Evolutionary conservation across 106 monocot species (phyloP), one percentile per base, ranked within the genome.

Genomic region (Posidonia australis): DNA sequence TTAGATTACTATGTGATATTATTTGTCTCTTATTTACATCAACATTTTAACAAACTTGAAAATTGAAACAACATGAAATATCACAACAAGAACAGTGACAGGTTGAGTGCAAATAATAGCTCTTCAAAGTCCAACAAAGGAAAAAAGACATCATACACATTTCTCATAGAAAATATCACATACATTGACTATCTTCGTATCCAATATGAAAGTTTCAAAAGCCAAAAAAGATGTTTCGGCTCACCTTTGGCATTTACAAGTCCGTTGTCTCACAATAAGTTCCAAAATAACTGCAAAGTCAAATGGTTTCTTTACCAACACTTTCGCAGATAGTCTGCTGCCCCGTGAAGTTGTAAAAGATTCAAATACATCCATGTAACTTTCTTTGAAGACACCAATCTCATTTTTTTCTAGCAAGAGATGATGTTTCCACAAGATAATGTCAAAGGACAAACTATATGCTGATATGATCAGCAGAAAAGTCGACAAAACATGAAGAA

Each of bases 201-300:
- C 36, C 2, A 36, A 36, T 36, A 36, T 7, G 7, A 36, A 36
- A 36, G 2, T 36, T 2, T 36, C 7, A 36, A 36, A 7, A n/a
- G n/a, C n/a, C 21, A 24, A 41, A 22, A 44, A 62, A 29, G 12
- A 29, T 30, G 13, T 1, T 27, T 47, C 46, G 14, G 58, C 74
- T 79, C 57, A 98, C 98, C 90, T 91, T 98, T 63, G 98, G 98
- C 98, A 98, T 98, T 62, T 98, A 98, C 23, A 98, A 70, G 68
- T 98, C 98, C 54, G 84, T 87, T 62, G 91, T 91, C 69, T 88
- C 98, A 58, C 98, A 91, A 78, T 74, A 98, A 26, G 72, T 36
- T 56, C 83, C 98, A 83, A 98, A 98, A 83, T 98, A 82, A 70
- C 98, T 98, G 87, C 72, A 77, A 67, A 63, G 66, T 5, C 13